These are phyloP conservation scores for Calonectria leucothoes DNA, from an alignment of 2,329 filamentous ascomycete species.

Conservation along the genomic window DNA sequence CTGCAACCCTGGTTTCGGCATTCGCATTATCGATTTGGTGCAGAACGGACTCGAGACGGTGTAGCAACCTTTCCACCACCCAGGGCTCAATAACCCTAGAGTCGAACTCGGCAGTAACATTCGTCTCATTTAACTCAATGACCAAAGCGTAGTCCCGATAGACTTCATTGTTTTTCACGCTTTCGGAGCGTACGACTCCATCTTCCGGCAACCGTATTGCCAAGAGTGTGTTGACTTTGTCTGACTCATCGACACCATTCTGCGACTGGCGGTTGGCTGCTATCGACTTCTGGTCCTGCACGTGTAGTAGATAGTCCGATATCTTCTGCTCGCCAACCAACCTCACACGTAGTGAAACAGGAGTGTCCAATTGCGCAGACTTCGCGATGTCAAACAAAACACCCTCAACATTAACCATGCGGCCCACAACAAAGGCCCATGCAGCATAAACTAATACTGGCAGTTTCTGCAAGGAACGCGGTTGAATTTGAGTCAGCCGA, in stretches of 20 bases:
- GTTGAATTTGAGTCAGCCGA: background rate
- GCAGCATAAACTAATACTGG: background rate
- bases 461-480: background rate
- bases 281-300: background rate
- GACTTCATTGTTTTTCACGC: no score
- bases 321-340: background rate
- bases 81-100: background rate
- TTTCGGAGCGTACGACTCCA: background rate
- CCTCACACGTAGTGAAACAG: background rate
- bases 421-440: background rate
- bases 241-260: background rate
- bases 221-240: background rate
- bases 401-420: background rate
- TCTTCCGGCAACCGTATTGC: background rate
- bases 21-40: background rate
- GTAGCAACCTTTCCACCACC: background rate
- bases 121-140: background rate
- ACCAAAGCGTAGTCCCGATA: background rate
- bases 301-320: background rate
- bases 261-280: no score
- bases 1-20: background rate
- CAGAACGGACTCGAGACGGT: background rate
- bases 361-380: background rate
- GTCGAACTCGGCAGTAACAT: background rate
- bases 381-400: background rate